Percentiles rank a stretch among this genome's conserved stretches.
Conservation (phyloP, 2,329 filamentous ascomycete species). For the Trichoderma endophyticum region DNA sequence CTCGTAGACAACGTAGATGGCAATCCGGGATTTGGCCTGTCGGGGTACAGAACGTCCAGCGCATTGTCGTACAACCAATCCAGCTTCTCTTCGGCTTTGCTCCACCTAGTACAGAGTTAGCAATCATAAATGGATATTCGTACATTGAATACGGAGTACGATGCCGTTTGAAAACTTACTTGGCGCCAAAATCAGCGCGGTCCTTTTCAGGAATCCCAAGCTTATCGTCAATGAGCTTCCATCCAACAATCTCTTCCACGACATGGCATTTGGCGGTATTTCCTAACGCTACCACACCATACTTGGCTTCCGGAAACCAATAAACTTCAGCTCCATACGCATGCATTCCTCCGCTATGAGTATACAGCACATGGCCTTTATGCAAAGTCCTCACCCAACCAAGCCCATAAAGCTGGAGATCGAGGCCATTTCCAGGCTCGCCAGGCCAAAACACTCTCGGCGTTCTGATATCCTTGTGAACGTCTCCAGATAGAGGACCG, state of each 20-base stretch:
- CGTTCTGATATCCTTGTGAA: slow-evolving; percentile 30
- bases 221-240: slow-evolving; percentile 32
- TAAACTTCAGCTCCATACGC: slow-evolving; percentile 30
- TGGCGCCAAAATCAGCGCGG: slow-evolving; percentile 22
- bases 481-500: slow-evolving; percentile 24
- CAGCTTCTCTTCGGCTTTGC: not conserved
- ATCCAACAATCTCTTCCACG: slow-evolving; percentile 26
- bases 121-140: not conserved
- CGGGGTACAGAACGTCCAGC: slow-evolving; percentile 37
- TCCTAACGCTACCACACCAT: slow-evolving; percentile 32
- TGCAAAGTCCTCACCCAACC: slow-evolving; percentile 31
- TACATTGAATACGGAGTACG: not conserved
- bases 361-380: slow-evolving; percentile 29
- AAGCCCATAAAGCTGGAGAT: slow-evolving; percentile 29
- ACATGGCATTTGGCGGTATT: slow-evolving; percentile 44
- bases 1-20: slow-evolving; percentile 36
- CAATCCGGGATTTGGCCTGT: slow-evolving; percentile 33
- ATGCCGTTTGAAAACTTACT: slow-evolving; percentile 22
- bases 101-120: slow-evolving; percentile 13
- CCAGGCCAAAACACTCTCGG: slow-evolving; percentile 31
- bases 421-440: not conserved
- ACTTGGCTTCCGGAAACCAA: slow-evolving; percentile 34
- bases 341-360: slow-evolving; percentile 31
- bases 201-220: slow-evolving; percentile 24
- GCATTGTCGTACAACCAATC: slow-evolving; percentile 30